Evolutionary conservation across 2,329 filamentous ascomycete genomes (phyloP), one percentile per base, ranked within the genome.

Genomic region (Fonsecaea pugnacius): DNA sequence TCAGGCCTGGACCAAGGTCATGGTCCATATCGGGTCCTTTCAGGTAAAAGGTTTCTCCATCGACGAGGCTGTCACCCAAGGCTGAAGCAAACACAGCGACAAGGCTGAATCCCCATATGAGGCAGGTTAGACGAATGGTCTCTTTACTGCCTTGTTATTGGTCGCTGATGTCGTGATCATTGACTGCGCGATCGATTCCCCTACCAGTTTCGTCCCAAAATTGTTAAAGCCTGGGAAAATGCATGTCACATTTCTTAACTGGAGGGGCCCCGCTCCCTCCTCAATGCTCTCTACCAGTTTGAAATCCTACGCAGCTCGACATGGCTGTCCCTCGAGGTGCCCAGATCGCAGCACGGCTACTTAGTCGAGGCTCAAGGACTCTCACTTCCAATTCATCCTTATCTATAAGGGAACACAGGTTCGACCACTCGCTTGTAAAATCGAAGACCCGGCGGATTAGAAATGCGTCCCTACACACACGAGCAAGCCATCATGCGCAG

Each of bases 311-410:
- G 18, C 16, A 24, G n/a, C 9, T 36, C 62, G 38, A 62, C 46
- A 72, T 72, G 69, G 56, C 68, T 43, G 58, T 63, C 32, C 50
- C 65, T 32, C 59, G 68, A 60, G 66, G 70, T 46, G 69, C 65
- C 33, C 68, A 72, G 63, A 67, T 72, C 38, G 70, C 69, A 48
- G 62, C 68, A 51, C 66, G 70, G 24, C 58, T 71, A 3, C 69
- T 72, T 10, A 64, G 60, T 38, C 66, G 69, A 53, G 67, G 68
- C 30, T 64, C 66, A 21, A 66, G 53, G 27, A 57, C 62, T 43
- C 16, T 65, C 36, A 24, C 16, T 18, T 50, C 58, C 21, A 52
- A 64, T 62, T 24, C 33, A 16, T 51, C 53, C 33, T 62, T 33
- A 38, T 18, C 53, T 18, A 32, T 51, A 40, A 66, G 57, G 27